Conservation (phyloP, 768 basidiomycete species). For the Coprinopsis cinerea region DNA sequence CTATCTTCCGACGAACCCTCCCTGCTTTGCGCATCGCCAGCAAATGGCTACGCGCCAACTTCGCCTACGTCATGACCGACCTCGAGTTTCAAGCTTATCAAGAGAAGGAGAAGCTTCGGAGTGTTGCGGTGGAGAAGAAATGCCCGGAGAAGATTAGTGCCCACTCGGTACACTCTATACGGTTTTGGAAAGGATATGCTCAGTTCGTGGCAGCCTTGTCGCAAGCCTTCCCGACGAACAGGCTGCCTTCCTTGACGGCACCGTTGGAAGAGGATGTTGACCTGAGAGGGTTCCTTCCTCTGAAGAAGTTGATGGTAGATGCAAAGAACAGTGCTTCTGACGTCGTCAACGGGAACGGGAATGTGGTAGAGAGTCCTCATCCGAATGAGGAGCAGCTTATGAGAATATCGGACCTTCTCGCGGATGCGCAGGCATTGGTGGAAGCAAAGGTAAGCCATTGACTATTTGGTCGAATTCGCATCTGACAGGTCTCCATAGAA, state of each 20-base stretch:
- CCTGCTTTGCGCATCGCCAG: constrained; percentile 83
- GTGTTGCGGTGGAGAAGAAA: constrained; percentile 24
- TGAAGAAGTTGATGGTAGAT: constrained; percentile 55
- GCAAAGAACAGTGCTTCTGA: constrained; percentile 20
- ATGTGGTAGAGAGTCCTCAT: constrained; percentile 43
- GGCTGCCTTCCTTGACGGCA: constrained; percentile 49
- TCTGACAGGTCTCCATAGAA: constrained; percentile 24
- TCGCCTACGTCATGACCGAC: constrained; percentile 55
- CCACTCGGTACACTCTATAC: constrained; percentile 33
- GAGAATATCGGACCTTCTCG: constrained; percentile 81
- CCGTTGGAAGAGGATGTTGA: constrained; percentile 90
- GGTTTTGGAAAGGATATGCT: constrained; percentile 71
- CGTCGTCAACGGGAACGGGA: constrained; percentile 16
- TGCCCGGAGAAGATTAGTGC: constrained; percentile 26
- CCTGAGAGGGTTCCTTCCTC: constrained; percentile 80
- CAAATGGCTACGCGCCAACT: constrained; percentile 83
- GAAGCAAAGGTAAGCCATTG: constrained; percentile 1
- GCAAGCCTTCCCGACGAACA: constrained; percentile 60
- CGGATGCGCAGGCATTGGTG: constrained; percentile 41
- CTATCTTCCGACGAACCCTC: constrained; percentile 76
- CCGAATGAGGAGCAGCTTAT: constrained; percentile 96
- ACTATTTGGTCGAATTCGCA: too few species aligned
- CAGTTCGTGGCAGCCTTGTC: constrained; percentile 59
- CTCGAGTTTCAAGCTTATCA: constrained; percentile 30
- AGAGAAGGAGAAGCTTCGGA: constrained; percentile 24